phyloP scores from a whole-genome alignment of 2,329 filamentous ascomycete species.

The Xylaria sp. region DNA sequence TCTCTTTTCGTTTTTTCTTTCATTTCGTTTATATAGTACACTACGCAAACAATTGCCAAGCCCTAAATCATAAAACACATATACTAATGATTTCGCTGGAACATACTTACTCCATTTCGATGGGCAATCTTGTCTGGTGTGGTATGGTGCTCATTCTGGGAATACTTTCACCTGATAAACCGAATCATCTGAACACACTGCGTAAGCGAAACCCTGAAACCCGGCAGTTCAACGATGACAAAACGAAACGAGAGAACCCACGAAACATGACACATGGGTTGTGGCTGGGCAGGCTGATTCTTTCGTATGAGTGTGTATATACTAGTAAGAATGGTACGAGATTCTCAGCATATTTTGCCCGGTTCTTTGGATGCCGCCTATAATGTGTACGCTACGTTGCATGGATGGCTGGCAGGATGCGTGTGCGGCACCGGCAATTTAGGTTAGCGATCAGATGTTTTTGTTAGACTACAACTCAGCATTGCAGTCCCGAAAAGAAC shows the following conservation, averaged over 20 bases:
- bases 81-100: background rate
- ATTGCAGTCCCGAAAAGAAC: constrained; percentile 9
- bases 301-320: constrained; percentile 18
- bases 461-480: constrained; percentile 13
- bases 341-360: background rate
- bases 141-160: background rate
- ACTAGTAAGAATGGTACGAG: constrained; percentile 30
- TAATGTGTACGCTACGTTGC: constrained; percentile 16
- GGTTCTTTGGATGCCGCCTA: constrained; percentile 9
- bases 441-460: constrained; percentile 29
- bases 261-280: constrained; percentile 2
- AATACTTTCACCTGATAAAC: background rate
- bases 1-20: background rate
- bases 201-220: background rate
- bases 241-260: constrained; percentile 26
- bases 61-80: too few relatives aligned
- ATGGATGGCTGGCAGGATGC: constrained; percentile 17
- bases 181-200: background rate
- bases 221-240: background rate
- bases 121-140: background rate
- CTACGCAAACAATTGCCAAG: background rate
- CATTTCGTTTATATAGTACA: too few relatives aligned
- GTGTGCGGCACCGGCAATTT: constrained; percentile 13
- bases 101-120: background rate
- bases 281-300: constrained; percentile 7